These are phyloP conservation scores for Argentina anserina DNA, from an alignment of 306 rosid species.

Conservation along the genomic window DNA sequence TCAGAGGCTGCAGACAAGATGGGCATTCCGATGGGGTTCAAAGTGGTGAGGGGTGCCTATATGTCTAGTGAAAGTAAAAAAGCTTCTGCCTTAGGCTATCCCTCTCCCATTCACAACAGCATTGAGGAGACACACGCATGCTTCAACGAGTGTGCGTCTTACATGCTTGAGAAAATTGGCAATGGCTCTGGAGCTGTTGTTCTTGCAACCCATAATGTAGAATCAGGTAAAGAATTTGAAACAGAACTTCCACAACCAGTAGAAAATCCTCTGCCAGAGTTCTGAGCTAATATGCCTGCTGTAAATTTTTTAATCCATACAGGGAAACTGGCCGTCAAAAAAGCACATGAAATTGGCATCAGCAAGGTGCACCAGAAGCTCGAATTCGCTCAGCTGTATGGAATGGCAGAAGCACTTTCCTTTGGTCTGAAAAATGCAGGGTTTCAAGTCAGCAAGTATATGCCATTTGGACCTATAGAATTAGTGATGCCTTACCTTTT, in stretches of 20 bases:
- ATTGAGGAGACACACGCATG: conserved; percentile 70
- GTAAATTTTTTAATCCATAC: not conserved
- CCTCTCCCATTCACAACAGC: conserved; percentile 68
- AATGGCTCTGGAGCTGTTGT: conserved; percentile 59
- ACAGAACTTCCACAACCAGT: not conserved
- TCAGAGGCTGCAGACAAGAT: conserved; percentile 48
- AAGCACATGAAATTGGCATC: conserved; percentile 70
- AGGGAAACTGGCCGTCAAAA: conserved; percentile 77
- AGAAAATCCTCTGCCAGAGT: not conserved
- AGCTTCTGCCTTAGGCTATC: conserved; percentile 57
- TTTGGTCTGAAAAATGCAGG: conserved; percentile 82
- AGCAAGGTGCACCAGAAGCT: conserved; percentile 66
- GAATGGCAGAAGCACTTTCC: conserved; percentile 90
- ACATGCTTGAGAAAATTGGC: conserved; percentile 63
- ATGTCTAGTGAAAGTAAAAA: conserved; percentile 65
- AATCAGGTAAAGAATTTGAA: conserved; percentile 52
- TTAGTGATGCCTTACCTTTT: conserved; percentile 80
- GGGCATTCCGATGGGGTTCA: conserved; percentile 74
- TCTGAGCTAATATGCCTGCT: not conserved
- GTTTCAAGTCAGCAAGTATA: conserved; percentile 89
- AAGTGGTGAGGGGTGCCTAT: conserved; percentile 89
- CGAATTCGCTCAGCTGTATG: conserved; percentile 83
- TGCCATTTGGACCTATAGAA: conserved; percentile 87
- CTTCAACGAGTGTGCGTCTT: conserved; percentile 60
- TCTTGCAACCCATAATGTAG: conserved; percentile 82